These are phyloP conservation scores for Centrapalus pauciflorus DNA, from an alignment of 129 eudicot species.

Conservation along the genomic window DNA sequence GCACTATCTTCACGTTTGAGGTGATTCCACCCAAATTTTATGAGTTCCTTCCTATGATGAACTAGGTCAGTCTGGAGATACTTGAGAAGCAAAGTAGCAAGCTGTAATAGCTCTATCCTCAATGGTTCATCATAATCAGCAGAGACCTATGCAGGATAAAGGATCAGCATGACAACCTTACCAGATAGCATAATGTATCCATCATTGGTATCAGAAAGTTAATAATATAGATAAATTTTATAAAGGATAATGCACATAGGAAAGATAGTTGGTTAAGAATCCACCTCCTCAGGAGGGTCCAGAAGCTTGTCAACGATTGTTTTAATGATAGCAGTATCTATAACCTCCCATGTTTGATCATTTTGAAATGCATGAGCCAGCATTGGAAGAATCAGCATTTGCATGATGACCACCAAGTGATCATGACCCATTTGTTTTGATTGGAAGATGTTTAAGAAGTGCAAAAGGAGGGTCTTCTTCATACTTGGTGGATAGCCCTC, in stretches of 20 bases:
- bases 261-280: not conserved
- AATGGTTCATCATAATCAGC: slow-evolving; percentile 97
- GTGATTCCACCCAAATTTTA: slow-evolving; percentile 99
- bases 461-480: slow-evolving; percentile 83
- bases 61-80: slow-evolving; percentile 94
- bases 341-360: slow-evolving; percentile 95
- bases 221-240: not conserved
- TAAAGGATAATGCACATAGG: not conserved
- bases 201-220: not conserved
- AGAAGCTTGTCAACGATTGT: slow-evolving; percentile 91
- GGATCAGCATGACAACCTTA: not conserved
- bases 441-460: slow-evolving; percentile 81
- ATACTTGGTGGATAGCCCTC: slow-evolving; percentile 81
- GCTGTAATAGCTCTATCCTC: slow-evolving; percentile 96
- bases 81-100: slow-evolving; percentile 94
- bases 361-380: slow-evolving; percentile 95
- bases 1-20: slow-evolving; percentile 99
- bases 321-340: slow-evolving; percentile 80
- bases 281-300: slow-evolving; percentile 99
- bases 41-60: slow-evolving; percentile 89
- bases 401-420: slow-evolving; percentile 95
- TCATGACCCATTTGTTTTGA: slow-evolving; percentile 84
- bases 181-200: not conserved
- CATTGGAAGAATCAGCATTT: slow-evolving; percentile 98
- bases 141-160: slow-evolving; percentile 55